Evolutionary conservation across 2,329 filamentous ascomycete species (phyloP).

Genomic region (Capronia americana): DNA sequence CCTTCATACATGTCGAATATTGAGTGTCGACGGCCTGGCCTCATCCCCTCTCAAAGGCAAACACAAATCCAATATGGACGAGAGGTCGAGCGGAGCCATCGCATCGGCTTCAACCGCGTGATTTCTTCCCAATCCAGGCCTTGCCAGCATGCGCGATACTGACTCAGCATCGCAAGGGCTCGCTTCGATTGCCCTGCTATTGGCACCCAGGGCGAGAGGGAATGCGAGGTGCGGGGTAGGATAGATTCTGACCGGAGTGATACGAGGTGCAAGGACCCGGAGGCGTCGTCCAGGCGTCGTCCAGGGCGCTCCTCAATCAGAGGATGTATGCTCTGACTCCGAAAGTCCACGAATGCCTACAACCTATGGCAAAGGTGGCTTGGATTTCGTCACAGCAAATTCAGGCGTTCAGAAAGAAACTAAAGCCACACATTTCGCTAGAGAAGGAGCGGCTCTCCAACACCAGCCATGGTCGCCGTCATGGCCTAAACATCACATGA

Average conservation of each 20-base stretch:
- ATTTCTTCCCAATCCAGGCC: slow-evolving; percentile 15
- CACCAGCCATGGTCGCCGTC: no score
- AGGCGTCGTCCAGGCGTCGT: neutral
- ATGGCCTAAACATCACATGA: no score
- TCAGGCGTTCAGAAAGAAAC: no score
- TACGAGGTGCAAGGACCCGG: neutral
- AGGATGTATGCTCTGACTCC: neutral
- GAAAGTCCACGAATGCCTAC: neutral
- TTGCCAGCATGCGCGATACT: slow-evolving; percentile 3
- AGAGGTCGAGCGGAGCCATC: neutral
- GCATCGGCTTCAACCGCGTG: slow-evolving; percentile 25
- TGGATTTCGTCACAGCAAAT: no score
- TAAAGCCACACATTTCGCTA: no score
- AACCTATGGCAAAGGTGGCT: no score
- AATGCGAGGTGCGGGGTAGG: slow-evolving; percentile 12
- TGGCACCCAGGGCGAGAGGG: neutral
- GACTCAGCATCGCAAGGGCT: slow-evolving; percentile 13
- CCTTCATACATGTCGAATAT: neutral
- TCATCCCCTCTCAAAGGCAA: neutral
- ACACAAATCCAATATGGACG: neutral
- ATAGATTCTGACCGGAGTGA: neutral
- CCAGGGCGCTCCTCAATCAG: neutral
- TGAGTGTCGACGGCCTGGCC: neutral
- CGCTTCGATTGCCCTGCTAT: neutral
- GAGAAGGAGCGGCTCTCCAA: no score